Evolutionary conservation across 1,284 basidiomycete genomes (phyloP), one percentile per base, ranked within the genome.

Genomic region (Trametes sp.): DNA sequence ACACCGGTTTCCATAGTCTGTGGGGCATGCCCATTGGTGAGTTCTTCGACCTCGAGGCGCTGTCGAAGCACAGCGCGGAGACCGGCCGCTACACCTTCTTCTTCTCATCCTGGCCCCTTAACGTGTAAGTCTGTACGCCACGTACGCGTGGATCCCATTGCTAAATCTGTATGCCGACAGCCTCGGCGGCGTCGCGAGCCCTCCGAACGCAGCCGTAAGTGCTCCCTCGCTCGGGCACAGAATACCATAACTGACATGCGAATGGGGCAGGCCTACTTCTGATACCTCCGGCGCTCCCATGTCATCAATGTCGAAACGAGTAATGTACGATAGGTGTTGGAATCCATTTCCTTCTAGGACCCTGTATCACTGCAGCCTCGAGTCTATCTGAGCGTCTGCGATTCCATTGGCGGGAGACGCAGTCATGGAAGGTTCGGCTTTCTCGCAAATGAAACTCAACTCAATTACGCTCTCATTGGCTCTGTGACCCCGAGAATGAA

Each of bases 11-110:
- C 21, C 1, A 26, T 61, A 88, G 87, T 7, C 73, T 89, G 19
- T 90, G 86, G 85, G 87, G 87, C 13, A 89, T 90, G 88, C 88
- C 88, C 14, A 86, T 89, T 55, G 87, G 87, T 83, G 88, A 90
- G 74, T 81, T 89, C 65, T 90, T 90, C 72, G 88, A 90, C 73
- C 76, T 90, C 42, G 88, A 90, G 71, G 81, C 80, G 57, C 75
- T 90, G 4, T 83, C 87, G n/a, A 75, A 83, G 62, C 77, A 78
- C 2, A 89, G 87, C 69, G 82, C 82, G 14, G 81, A 84, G 65
- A 83, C 82, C 2, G 81, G 82, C 5, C 76, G 87, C 67, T 89
- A 89, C 71, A 87, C 85, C 9, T 90, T 90, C 75, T 90, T 89
- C 77, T 88, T 90, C 75, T 82, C 87, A 0, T 90, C 88, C 2